Evolutionary conservation across 176 grass and related monocot genomes (phyloP).

Genomic region (Dendrocalamus sinicus): DNA sequence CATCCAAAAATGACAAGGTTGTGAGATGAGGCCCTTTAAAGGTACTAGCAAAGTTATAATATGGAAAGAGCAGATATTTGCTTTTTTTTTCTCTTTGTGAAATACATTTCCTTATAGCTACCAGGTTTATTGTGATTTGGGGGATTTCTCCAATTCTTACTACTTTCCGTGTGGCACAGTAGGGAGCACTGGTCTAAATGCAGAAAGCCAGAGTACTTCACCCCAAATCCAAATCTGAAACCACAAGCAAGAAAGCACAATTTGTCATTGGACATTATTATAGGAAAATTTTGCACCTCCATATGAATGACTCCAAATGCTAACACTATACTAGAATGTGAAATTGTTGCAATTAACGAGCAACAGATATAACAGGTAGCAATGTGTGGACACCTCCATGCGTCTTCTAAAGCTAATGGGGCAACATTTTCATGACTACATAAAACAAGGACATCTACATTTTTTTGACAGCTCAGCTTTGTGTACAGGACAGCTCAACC

Average conservation of each 20-base stretch:
- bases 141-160: slow-evolving; percentile 35
- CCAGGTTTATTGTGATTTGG: slow-evolving; percentile 37
- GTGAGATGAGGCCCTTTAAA: background rate
- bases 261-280: slow-evolving; percentile 27
- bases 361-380: background rate
- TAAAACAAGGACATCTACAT: background rate
- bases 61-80: slow-evolving; percentile 4
- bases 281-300: background rate
- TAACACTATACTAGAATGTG: background rate
- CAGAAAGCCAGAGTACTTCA: slow-evolving; percentile 65
- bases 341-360: background rate
- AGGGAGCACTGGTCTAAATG: slow-evolving; percentile 44
- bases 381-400: background rate
- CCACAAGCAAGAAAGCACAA: background rate
- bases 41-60: slow-evolving; percentile 20
- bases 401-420: background rate
- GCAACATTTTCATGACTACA: background rate
- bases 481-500: background rate
- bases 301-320: background rate
- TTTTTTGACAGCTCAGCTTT: background rate
- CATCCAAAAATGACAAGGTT: too few species aligned
- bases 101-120: slow-evolving; percentile 32
- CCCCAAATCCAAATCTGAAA: slow-evolving; percentile 65
- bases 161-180: slow-evolving; percentile 9
- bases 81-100: background rate